Percentiles rank a stretch among this genome's conserved stretches.
These are phyloP conservation scores for Cystobasidiaceae sp. DNA, from an alignment of 1,284 basidiomycete genomes.

Conservation along the genomic window DNA sequence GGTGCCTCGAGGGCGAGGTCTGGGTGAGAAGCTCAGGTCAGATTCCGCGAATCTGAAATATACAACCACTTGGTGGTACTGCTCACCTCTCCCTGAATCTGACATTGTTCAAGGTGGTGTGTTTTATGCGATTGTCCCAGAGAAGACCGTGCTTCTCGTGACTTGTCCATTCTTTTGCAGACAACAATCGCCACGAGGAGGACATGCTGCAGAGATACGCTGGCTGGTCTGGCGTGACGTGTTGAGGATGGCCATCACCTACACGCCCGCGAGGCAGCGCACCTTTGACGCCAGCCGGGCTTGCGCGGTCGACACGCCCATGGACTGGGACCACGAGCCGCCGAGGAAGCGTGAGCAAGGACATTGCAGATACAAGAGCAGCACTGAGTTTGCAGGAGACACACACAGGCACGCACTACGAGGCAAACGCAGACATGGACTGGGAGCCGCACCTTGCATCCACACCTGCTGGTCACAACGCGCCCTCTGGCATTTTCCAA, in stretches of 20 bases:
- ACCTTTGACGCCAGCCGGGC: not conserved
- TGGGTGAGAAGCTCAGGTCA: not conserved
- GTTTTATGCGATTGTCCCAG: not conserved
- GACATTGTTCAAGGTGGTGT: not conserved
- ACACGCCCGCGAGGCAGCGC: conserved; percentile 16
- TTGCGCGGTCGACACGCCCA: not conserved
- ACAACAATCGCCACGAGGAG: not conserved
- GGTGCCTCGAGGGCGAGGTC: conserved; percentile 54
- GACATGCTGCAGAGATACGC: not conserved
- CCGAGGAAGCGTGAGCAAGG: conserved; percentile 23
- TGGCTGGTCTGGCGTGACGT: not conserved
- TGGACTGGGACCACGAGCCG: conserved; percentile 16
- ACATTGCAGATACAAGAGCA: not conserved
- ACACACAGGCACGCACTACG: conserved; percentile 21
- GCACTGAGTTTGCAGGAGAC: not conserved
- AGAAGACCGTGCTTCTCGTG: not conserved
- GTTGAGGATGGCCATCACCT: conserved; percentile 11
- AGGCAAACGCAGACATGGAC: conserved; percentile 25
- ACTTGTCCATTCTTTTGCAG: no score
- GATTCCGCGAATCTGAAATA: no score
- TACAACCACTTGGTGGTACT: not conserved
- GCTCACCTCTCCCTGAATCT: conserved; percentile 26
- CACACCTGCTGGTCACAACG: not conserved
- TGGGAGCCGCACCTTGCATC: not conserved
- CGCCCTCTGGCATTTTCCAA: not conserved